A percentile compares a stretch with the other conserved stretches of the same genome.
phyloP scores from a whole-genome alignment of 108 stramenopile genomes.

The Ochromonas danica region DNA sequence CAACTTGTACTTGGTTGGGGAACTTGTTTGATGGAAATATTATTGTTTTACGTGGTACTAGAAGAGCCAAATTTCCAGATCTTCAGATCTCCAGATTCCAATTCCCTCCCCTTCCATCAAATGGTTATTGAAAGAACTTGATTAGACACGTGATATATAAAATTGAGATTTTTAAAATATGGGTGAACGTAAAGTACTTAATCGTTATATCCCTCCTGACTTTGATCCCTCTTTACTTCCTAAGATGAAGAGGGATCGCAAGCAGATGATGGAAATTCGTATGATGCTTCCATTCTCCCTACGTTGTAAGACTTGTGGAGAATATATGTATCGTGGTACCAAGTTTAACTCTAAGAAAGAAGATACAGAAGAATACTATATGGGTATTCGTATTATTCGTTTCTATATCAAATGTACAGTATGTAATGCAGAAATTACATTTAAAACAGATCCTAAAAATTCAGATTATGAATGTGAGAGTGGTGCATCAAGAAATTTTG shows the following conservation, averaged over 20 bases:
- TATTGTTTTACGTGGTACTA: no score
- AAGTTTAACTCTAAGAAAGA: slow-evolving; percentile 97
- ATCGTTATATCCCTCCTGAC: slow-evolving; percentile 94
- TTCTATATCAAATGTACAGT: slow-evolving; percentile 91
- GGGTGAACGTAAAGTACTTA: slow-evolving; percentile 96
- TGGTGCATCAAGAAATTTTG: slow-evolving; percentile 90
- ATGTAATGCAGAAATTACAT: slow-evolving; percentile 78
- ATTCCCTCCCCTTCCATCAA: no score
- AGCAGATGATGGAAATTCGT: slow-evolving; percentile 74
- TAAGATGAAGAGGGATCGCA: slow-evolving; percentile 74
- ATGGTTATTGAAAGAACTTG: no score
- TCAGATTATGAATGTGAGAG: slow-evolving; percentile 92
- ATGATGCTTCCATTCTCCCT: slow-evolving; percentile 97
- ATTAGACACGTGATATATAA: not conserved
- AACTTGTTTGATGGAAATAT: no score
- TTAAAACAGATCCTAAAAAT: slow-evolving; percentile 93
- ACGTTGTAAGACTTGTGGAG: slow-evolving; percentile 83
- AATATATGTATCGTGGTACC: slow-evolving; percentile 87
- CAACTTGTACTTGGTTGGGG: no score
- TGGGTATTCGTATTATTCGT: slow-evolving; percentile 85
- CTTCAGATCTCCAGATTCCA: no score
- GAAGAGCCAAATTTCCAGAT: no score
- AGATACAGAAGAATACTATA: slow-evolving; percentile 80
- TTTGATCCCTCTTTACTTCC: slow-evolving; percentile 91
- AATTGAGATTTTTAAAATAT: slow-evolving; percentile 58